phyloP scores from a whole-genome alignment of 2,329 filamentous ascomycete species.

The Botrytis porri region DNA sequence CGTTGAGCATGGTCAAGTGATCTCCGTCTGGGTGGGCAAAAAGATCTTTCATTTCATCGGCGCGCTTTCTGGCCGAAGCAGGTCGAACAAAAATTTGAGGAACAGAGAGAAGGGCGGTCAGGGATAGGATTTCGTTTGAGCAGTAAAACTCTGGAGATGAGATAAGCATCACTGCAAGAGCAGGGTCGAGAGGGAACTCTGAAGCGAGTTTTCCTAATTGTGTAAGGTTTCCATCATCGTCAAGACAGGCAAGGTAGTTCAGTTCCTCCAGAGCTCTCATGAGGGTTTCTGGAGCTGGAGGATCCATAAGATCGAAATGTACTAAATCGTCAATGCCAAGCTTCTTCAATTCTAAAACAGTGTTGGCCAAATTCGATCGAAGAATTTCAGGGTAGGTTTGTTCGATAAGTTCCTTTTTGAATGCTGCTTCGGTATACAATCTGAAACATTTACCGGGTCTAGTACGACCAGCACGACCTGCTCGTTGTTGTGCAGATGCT shows the following conservation, averaged over 20 bases:
- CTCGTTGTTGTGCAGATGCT: conserved; percentile 92
- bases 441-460: conserved; percentile 98
- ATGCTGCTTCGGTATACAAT: conserved; percentile 89
- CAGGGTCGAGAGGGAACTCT: conserved; percentile 91
- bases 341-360: conserved; percentile 95
- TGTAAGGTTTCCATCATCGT: conserved; percentile 94
- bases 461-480: conserved; percentile 98
- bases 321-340: conserved; percentile 93
- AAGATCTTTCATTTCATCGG: conserved; percentile 94
- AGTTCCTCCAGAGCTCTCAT: conserved; percentile 97
- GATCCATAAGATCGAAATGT: conserved; percentile 98
- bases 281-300: conserved; percentile 93
- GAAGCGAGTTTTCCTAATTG: conserved; percentile 81
- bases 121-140: conserved; percentile 95
- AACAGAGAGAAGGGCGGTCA: conserved; percentile 90
- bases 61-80: conserved; percentile 78
- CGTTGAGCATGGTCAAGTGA: conserved; percentile 93
- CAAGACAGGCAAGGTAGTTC: conserved; percentile 93
- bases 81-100: conserved; percentile 92
- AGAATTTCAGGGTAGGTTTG: conserved; percentile 96
- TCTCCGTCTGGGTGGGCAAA: conserved; percentile 94
- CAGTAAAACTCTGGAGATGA: conserved; percentile 97
- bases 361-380: conserved; percentile 89
- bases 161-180: conserved; percentile 95
- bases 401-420: conserved; percentile 97